A percentile compares a stretch with the other conserved stretches of the same genome.
These are phyloP conservation scores for Jaapia argillacea DNA, from an alignment of 768 basidiomycete genomes.

Conservation along the genomic window DNA sequence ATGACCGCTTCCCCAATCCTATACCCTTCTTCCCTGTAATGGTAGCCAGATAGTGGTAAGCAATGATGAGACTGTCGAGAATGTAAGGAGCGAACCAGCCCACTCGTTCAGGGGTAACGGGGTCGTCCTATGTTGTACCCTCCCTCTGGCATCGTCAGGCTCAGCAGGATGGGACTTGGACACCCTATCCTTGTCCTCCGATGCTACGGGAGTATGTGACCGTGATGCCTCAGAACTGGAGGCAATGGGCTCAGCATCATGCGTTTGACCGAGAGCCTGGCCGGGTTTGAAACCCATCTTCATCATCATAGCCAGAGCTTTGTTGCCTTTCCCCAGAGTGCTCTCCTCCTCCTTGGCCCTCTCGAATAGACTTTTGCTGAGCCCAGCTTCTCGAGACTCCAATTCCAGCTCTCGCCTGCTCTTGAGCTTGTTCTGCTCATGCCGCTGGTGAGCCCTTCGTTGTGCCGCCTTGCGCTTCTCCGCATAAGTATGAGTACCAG, in stretches of 20 bases:
- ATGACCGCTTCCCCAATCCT: conserved; percentile 56
- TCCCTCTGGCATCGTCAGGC: conserved; percentile 1
- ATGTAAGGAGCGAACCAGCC: conserved; percentile 45
- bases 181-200: too few species aligned
- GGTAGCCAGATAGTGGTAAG: too few species aligned
- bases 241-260: conserved; percentile 12
- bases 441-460: conserved; percentile 46
- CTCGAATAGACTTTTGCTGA: conserved; percentile 74
- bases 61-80: neutral
- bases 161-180: too few species aligned
- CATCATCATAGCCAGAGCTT: conserved; percentile 85
- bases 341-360: conserved; percentile 55
- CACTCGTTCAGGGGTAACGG: conserved; percentile 75
- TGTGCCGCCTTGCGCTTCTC: conserved; percentile 61
- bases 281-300: conserved; percentile 91
- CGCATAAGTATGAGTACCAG: conserved; percentile 51
- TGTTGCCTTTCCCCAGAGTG: conserved; percentile 44
- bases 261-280: conserved; percentile 53
- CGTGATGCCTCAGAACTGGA: conserved; percentile 1
- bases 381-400: conserved; percentile 68
- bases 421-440: conserved; percentile 59
- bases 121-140: conserved; percentile 38
- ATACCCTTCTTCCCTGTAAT: conserved; percentile 68
- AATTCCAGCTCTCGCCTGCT: conserved; percentile 59
- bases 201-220: too few species aligned